Evolutionary conservation across 768 basidiomycete species (phyloP), one percentile per base, ranked within the genome.

Genomic region (Termitomyces heimii): DNA sequence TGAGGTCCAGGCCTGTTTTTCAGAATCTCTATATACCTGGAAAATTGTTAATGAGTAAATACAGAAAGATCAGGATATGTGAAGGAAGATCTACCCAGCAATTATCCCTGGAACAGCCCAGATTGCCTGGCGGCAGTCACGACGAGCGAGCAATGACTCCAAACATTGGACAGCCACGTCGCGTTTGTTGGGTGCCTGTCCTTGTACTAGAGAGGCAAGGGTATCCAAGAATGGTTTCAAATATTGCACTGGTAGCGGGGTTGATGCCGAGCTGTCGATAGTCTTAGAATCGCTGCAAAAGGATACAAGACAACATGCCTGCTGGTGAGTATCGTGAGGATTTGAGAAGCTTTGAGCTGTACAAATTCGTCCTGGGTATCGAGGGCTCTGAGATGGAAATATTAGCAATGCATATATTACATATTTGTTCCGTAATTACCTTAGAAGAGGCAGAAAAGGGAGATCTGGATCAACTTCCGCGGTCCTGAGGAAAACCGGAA

Each of bases 131-230:
- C 96, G 81, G 58, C 84, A 88, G 65, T 92, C 85, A 31, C 85
- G 84, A n/a, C 88, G 84, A 16, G 94, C 82, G 16, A 98, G 75
- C 24, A 97, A 73, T 5, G 88, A 85, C 68, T 94, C 92, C 4
- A 98, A 79, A 65, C 92, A 94, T 68, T 97, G 96, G 3, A 97
- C 91, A 9, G 89, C 88, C 32, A 97, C 82, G 68, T 98, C 96
- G 42, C 89, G 89, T 65, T 86, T 88, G 65, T 90, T 83, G 4
- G 77, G 70, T 2, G 82, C 78, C 28, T 74, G 69, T 20, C 83
- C 79, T 71, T 85, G 82, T 3, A 91, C 75, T 55, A 92, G 77
- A 9, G 75, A 65, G 3, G 87, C 78, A 18, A 92, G 78, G 20
- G 76, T 76, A 58, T 67, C 77, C 26, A 92, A 67, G 66, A 92